Evolutionary conservation across 108 stramenopile species (phyloP).

Genomic region (Skeletonema tropicum): DNA sequence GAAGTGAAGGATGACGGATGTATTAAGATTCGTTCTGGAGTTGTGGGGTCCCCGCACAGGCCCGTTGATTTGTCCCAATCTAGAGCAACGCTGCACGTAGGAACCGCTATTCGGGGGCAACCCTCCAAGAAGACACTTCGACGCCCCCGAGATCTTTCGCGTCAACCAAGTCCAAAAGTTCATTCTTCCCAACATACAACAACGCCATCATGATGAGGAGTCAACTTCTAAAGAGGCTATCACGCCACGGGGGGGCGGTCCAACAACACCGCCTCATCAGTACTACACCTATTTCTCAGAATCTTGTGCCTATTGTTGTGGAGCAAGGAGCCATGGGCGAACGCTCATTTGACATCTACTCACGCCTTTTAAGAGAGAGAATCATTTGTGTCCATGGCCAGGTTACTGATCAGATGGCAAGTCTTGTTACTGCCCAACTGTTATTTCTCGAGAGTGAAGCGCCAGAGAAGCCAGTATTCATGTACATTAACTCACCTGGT

Average conservation of each 20-base stretch:
- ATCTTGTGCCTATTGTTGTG: conserved; percentile 55
- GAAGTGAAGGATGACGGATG: too few species aligned
- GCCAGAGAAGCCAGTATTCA: conserved; percentile 85
- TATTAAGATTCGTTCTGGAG: too few species aligned
- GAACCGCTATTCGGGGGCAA: too few species aligned
- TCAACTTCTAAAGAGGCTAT: conserved; percentile 1
- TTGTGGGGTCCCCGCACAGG: too few species aligned
- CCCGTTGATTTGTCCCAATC: too few species aligned
- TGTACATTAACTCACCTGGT: conserved; percentile 96
- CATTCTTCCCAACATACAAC: too few species aligned
- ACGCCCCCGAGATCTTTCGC: too few species aligned
- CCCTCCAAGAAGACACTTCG: too few species aligned
- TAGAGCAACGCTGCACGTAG: too few species aligned
- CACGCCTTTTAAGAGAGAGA: conserved; percentile 93
- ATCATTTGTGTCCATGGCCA: conserved; percentile 95
- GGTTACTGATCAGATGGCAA: conserved; percentile 91
- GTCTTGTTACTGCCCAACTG: conserved; percentile 92
- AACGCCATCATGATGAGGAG: not conserved
- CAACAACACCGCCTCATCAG: conserved; percentile 22
- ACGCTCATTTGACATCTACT: conserved; percentile 94
- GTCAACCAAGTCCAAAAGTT: too few species aligned
- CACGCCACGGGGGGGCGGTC: not conserved
- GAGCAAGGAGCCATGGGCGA: conserved; percentile 70
- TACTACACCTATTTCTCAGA: conserved; percentile 14
- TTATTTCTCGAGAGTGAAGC: conserved; percentile 93